Conservation (phyloP, 179 eudicot genomes). For the Vitellaria paradoxa region DNA sequence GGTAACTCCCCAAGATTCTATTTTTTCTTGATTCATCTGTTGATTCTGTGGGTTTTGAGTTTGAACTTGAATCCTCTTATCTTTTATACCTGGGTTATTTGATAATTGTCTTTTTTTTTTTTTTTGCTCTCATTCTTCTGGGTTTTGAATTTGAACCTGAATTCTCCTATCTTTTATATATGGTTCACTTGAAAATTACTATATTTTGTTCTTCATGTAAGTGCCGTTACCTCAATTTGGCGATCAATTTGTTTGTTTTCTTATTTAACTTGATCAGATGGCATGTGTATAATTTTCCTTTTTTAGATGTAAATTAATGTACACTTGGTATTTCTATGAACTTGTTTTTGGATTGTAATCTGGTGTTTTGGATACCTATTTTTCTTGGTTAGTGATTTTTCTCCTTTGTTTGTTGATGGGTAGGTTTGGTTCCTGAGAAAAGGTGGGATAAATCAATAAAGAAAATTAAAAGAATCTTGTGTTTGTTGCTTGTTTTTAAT, state of each 20-base stretch:
- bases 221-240: neutral
- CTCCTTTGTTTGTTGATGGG: neutral
- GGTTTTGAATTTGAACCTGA: too few species aligned
- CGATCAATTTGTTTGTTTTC: neutral
- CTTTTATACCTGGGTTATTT: too few species aligned
- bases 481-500: neutral
- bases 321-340: neutral
- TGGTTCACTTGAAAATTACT: neutral
- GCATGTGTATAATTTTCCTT: neutral
- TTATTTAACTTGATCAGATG: conserved; percentile 4
- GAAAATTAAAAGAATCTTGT: neutral
- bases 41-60: conserved; percentile 3
- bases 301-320: neutral
- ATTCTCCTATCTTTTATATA: too few species aligned
- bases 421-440: neutral
- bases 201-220: neutral
- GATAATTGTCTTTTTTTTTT: neutral
- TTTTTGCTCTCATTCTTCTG: too few species aligned
- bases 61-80: neutral
- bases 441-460: neutral
- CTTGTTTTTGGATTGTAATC: neutral
- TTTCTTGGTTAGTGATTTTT: neutral
- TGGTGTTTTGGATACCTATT: neutral
- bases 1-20: conserved; percentile 7
- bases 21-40: neutral